Evolutionary conservation across 331 rosid genomes (phyloP).

Genomic region (Malus hybrid): DNA sequence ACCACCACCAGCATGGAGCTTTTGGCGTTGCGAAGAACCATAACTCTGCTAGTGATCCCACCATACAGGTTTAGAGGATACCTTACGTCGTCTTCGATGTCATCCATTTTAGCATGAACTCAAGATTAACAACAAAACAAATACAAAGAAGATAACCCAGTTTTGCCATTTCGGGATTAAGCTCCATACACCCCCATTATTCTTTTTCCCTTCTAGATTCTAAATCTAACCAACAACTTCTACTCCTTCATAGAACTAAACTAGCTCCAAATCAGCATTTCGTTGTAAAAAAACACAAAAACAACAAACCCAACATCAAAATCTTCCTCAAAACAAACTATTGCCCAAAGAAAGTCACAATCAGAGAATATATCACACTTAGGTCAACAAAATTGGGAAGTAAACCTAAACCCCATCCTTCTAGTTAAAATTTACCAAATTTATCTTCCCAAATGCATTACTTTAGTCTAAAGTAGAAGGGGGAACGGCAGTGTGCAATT

Average conservation of each 20-base stretch:
- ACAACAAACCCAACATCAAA: background rate
- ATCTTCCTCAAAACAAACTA: background rate
- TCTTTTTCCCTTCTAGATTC: background rate
- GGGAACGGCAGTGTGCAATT: too few relatives aligned
- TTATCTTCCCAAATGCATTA: background rate
- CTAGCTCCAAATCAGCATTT: background rate
- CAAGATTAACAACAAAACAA: background rate
- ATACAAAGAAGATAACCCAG: background rate
- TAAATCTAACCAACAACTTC: background rate
- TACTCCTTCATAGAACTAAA: background rate
- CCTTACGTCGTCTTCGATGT: conserved; percentile 53
- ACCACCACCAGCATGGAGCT: conserved; percentile 19
- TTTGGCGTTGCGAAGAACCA: conserved; percentile 33
- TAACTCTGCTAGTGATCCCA: conserved; percentile 39
- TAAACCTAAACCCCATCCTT: background rate
- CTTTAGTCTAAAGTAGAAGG: too few relatives aligned
- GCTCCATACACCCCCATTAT: background rate
- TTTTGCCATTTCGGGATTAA: background rate
- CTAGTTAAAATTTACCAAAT: background rate
- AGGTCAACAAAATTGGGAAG: background rate
- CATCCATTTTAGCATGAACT: conserved; percentile 46
- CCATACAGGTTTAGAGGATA: conserved; percentile 39
- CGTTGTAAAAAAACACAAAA: background rate
- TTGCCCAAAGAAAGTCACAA: background rate
- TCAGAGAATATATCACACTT: background rate